Percentiles rank a stretch among this genome's conserved stretches.
Evolutionary conservation across 2,329 filamentous ascomycete genomes (phyloP).

Genomic region (Neocucurbitaria cava): DNA sequence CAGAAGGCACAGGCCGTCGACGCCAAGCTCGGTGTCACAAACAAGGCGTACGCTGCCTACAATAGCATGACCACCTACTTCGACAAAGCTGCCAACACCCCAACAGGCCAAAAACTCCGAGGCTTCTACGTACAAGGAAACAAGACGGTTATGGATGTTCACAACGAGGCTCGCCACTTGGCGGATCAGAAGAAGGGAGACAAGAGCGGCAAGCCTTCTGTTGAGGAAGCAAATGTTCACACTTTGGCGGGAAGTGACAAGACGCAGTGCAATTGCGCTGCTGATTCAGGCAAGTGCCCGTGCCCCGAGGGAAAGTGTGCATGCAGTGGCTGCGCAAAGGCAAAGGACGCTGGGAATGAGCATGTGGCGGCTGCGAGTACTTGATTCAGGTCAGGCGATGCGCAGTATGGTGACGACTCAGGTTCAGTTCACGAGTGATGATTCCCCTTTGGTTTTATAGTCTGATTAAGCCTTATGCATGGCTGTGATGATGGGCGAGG

Average conservation of each 20-base stretch:
- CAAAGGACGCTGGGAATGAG: constrained; percentile 18
- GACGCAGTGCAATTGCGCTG: constrained; percentile 58
- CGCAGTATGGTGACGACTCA: not conserved
- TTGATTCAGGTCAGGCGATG: not conserved
- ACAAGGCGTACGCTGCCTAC: constrained; percentile 72
- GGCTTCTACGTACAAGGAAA: constrained; percentile 85
- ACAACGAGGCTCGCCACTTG: constrained; percentile 85
- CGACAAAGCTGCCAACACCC: constrained; percentile 87
- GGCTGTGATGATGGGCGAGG: constrained; percentile 3
- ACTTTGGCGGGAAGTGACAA: constrained; percentile 50
- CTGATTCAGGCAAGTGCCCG: constrained; percentile 52
- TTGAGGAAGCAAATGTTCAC: constrained; percentile 51
- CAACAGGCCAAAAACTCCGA: constrained; percentile 86
- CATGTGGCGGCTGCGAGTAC: constrained; percentile 16
- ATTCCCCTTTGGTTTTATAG: constrained; percentile 19
- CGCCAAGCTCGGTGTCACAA: constrained; percentile 79
- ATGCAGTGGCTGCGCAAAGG: constrained; percentile 56
- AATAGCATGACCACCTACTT: constrained; percentile 85
- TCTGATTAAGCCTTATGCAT: constrained; percentile 15
- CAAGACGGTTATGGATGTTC: constrained; percentile 93
- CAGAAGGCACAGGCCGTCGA: constrained; percentile 87
- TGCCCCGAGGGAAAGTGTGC: constrained; percentile 57
- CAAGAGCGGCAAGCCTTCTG: constrained; percentile 24
- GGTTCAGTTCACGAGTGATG: constrained; percentile 10
- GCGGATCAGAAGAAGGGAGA: constrained; percentile 78